phyloP scores from a whole-genome alignment of 2,329 filamentous ascomycete genomes.

The Juglanconis juglandina region DNA sequence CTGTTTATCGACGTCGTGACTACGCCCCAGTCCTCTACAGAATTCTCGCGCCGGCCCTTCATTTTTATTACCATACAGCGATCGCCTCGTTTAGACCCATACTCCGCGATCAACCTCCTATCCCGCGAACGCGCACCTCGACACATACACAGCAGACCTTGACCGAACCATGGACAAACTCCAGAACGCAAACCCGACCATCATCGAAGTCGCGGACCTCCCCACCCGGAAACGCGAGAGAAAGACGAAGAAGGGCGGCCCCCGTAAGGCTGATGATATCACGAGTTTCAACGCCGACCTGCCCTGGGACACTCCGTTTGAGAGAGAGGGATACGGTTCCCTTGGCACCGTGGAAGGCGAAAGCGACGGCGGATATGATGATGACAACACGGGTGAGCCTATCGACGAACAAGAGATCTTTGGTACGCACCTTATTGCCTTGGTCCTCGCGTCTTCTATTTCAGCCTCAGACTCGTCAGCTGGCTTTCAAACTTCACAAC shows the following conservation, averaged over 20 bases:
- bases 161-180: conserved; percentile 34
- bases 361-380: conserved; percentile 27
- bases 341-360: conserved; percentile 32
- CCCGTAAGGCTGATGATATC: conserved; percentile 45
- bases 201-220: conserved; percentile 82
- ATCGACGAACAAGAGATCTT: conserved; percentile 98
- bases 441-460: not conserved
- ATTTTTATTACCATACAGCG: conserved; percentile 8
- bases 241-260: conserved; percentile 35
- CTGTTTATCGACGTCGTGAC: not conserved
- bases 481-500: not conserved
- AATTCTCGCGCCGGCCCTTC: not conserved
- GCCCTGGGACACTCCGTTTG: conserved; percentile 19
- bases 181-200: conserved; percentile 88
- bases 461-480: not conserved
- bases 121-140: not conserved
- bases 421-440: conserved; percentile 49
- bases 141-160: not conserved
- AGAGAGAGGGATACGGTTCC: conserved; percentile 8
- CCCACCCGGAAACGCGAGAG: conserved; percentile 68
- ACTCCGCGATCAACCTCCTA: not conserved
- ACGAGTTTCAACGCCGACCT: conserved; percentile 42
- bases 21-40: too few relatives aligned
- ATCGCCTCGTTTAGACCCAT: conserved; percentile 6
- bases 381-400: conserved; percentile 67